phyloP scores from a whole-genome alignment of 2,329 filamentous ascomycete species.

The Claviceps fusiformis region DNA sequence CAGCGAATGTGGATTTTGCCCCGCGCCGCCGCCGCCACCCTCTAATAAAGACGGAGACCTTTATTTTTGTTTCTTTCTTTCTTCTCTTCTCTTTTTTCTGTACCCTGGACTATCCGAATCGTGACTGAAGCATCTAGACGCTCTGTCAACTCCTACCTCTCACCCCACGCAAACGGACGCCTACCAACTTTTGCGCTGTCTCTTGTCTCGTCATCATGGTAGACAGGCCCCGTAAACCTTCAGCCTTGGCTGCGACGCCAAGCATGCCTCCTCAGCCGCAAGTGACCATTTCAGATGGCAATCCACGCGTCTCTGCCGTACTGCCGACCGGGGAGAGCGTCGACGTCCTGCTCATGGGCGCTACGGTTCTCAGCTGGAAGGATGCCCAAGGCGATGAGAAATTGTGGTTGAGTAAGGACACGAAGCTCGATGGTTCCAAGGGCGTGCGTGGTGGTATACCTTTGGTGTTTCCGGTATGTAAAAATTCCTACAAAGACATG shows the following conservation, averaged over 20 bases:
- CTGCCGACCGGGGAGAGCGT: constrained; percentile 80
- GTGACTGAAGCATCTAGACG: background rate
- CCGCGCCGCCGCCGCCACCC: background rate
- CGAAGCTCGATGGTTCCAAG: constrained; percentile 75
- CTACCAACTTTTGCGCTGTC: background rate
- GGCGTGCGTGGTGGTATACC: constrained; percentile 85
- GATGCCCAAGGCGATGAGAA: constrained; percentile 65
- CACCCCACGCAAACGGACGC: no score
- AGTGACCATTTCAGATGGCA: constrained; percentile 60
- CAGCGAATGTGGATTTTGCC: background rate
- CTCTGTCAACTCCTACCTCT: background rate
- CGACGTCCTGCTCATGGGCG: constrained; percentile 77
- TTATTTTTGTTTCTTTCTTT: no score
- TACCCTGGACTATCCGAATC: background rate
- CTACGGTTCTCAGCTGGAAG: constrained; percentile 91
- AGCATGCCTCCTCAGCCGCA: constrained; percentile 61
- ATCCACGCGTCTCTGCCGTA: constrained; percentile 60
- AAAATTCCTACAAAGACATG: background rate
- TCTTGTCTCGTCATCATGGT: constrained; percentile 37
- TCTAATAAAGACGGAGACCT: no score
- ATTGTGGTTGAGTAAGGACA: constrained; percentile 70
- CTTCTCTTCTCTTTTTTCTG: no score
- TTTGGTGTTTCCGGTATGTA: constrained; percentile 75
- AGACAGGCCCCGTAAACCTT: constrained; percentile 74
- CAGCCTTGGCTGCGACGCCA: constrained; percentile 60